Base-by-base conservation (phyloP, 805 yeast genomes). In the Tetrapisispora nanseiensis region DNA sequence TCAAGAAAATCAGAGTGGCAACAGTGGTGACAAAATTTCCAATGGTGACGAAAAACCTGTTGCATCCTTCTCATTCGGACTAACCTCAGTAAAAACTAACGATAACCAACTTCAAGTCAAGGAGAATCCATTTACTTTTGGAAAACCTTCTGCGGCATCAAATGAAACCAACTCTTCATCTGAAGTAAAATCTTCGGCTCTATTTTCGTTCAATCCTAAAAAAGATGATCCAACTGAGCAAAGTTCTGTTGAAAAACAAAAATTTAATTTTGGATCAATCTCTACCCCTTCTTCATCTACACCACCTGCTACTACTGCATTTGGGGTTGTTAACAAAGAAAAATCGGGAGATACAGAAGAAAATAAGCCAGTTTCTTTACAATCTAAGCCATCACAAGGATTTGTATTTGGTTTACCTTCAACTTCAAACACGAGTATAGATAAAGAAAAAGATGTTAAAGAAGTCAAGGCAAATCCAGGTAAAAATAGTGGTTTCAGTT, bases 161-260 rank as follows among this genome's bases (percentile, higher is more conserved):
- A 26, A n/a, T n/a, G 13, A 26, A 11, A 11, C 4, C 12, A 26
- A 26, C 4, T 5, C 13, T 26, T 26, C 29, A 11, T 12, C 21
- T 9, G 27, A 26, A 27, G 4, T 33, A 26, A 20, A 23, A 39
- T 8, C 48, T 6, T 46, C 52, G 31, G 49, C 60, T 26, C 38
- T 54, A 18, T 57, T 57, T 33, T 44, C 59, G 21, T 63, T 62
- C 37, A 59, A 57, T 32, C 15, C 12, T 3, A 36, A 36, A 15
- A 23, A 29, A 6, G 22, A 29, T 32, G 38, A 33, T 19, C 29
- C 36, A 32, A 40, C 33, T 16, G 44, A 40, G 15, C 15, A 23
- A 19, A 35, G 36, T 15, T 16, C 27, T 28, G 30, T 13, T 33
- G 22, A 35, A 13, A 48, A 44, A 32, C 46, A 51, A 16, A 15